Conservation (phyloP, 805 yeast species). For the Brettanomyces custersianus region DNA sequence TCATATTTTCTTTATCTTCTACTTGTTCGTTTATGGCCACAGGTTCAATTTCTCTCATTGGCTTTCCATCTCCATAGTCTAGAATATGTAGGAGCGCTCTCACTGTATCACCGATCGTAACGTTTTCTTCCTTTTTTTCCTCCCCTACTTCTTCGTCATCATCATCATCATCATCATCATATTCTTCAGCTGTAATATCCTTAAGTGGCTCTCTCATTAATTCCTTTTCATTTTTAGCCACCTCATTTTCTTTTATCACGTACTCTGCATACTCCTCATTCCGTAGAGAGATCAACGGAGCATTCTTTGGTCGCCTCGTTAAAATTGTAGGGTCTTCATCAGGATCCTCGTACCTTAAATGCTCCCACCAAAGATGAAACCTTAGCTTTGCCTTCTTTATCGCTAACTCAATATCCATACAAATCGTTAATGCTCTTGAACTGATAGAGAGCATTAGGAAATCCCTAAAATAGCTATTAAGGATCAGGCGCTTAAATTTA, state of each 20-base stretch:
- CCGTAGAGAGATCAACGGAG: conserved; percentile 20
- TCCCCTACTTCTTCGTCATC: conserved; percentile 5
- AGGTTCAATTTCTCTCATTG: no score
- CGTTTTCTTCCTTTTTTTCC: conserved; percentile 3
- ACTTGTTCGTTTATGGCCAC: no score
- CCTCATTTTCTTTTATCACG: conserved; percentile 1
- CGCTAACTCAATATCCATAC: neutral
- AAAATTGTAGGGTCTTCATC: conserved; percentile 15
- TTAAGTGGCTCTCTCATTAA: neutral
- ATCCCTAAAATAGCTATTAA: no score
- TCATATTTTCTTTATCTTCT: conserved; percentile 1
- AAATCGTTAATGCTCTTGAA: no score
- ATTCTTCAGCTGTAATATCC: conserved; percentile 3
- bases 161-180: conserved; percentile 1
- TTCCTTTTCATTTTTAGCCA: neutral
- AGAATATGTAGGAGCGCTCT: no score
- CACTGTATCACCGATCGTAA: no score
- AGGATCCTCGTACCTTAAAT: conserved; percentile 14
- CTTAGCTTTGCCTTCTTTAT: conserved; percentile 13
- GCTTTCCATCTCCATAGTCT: no score
- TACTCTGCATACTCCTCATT: conserved; percentile 15
- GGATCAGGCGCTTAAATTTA: no score
- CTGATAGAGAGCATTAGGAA: no score
- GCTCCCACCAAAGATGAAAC: conserved; percentile 22
- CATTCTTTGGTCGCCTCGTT: conserved; percentile 17